Conservation (phyloP, 352 stramenopile species). For the Pelagophyceae sp. region DNA sequence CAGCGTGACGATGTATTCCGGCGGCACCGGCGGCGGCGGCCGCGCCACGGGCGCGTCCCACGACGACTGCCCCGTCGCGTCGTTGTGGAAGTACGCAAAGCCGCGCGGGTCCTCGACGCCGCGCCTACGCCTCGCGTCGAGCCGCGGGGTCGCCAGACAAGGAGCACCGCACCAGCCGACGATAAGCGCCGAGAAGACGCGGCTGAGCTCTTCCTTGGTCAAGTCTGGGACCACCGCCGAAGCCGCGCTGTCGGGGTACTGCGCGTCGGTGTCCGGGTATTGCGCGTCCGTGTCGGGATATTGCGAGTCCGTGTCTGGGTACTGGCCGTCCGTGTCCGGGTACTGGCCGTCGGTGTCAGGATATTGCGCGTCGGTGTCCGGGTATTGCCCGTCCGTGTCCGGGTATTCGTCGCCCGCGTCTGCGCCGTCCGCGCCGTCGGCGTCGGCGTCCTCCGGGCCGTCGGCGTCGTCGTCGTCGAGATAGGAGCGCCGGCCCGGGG, state of each 20-base stretch:
- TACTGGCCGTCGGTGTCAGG: neutral
- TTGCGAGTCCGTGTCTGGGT: neutral
- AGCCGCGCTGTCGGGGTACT: neutral
- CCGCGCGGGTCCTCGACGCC: neutral
- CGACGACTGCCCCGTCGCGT: neutral
- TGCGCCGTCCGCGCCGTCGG: neutral
- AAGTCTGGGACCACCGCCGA: neutral
- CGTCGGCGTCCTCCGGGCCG: neutral
- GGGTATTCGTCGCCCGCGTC: neutral
- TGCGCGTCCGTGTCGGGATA: neutral
- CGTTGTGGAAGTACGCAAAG: constrained; percentile 14
- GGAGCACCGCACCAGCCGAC: neutral
- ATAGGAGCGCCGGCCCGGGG: neutral
- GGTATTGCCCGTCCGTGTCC: neutral
- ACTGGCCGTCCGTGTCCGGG: constrained; percentile 5
- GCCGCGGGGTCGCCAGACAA: neutral
- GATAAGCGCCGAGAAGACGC: neutral
- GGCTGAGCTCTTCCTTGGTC: neutral
- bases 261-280: neutral
- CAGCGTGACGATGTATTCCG: neutral
- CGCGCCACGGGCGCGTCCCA: neutral
- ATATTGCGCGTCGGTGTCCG: neutral
- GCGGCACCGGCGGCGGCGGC: neutral
- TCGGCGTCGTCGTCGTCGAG: neutral
- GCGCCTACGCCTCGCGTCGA: neutral